Evolutionary conservation across 495 filamentous ascomycete genomes (phyloP).

Genomic region (Cladorrhinum samala): DNA sequence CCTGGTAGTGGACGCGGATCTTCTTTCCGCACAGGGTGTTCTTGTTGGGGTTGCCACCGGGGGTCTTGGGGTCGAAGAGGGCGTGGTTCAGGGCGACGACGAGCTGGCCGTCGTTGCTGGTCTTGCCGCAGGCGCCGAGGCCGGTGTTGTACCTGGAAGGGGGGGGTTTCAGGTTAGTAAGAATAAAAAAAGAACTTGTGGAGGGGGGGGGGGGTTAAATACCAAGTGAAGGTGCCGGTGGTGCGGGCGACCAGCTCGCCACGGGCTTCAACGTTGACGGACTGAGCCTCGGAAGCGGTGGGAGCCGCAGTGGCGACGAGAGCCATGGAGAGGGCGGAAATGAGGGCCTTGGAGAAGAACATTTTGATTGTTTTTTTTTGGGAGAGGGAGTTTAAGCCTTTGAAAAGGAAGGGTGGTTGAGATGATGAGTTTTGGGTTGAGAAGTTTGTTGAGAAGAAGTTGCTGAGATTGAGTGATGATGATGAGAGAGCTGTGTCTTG

Average conservation of each 20-base stretch:
- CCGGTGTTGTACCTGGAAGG: slow-evolving; percentile 50
- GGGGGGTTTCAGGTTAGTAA: too few species aligned
- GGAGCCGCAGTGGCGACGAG: neutral
- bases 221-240: neutral
- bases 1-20: slow-evolving; percentile 22
- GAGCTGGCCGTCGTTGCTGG: slow-evolving; percentile 27
- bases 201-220: too few species aligned
- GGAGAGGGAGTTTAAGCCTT: too few species aligned
- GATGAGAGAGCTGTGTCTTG: too few species aligned
- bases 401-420: too few species aligned
- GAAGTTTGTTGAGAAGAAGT: too few species aligned
- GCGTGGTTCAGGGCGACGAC: slow-evolving; percentile 42
- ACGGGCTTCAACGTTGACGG: neutral
- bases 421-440: too few species aligned
- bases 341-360: neutral
- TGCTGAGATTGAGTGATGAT: too few species aligned
- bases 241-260: neutral
- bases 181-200: too few species aligned
- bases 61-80: slow-evolving; percentile 19
- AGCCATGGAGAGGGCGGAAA: neutral
- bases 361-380: slow-evolving; percentile 2
- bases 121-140: slow-evolving; percentile 37
- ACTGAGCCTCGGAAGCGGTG: neutral
- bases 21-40: slow-evolving; percentile 25
- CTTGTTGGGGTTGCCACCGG: slow-evolving; percentile 30